Evolutionary conservation across 805 yeast species (phyloP), one percentile per base, ranked within the genome.

Genomic region (Candida patagonica): DNA sequence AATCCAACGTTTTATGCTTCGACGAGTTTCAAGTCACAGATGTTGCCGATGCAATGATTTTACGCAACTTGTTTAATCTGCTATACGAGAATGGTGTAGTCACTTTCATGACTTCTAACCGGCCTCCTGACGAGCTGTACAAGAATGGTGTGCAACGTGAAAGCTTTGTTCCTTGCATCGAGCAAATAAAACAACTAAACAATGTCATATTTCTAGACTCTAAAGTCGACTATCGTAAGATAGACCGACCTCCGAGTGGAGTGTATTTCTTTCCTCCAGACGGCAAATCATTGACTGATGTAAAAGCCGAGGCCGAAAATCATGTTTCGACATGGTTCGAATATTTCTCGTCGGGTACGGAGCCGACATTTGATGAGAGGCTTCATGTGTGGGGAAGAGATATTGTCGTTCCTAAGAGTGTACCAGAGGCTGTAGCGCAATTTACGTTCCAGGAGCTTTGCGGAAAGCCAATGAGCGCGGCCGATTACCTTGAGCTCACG

Each of bases 21-120:
- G 98, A 92, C 62, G 98, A 92, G 63, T 89, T 92, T 56, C 97
- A 92, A 62, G 98, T 92, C 31, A 86, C 95, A 1, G 98, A 92
- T 59, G 96, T 92, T 23, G 98, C 97, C 0, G 98, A 92, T 61
- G 98, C 98, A 2, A 92, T 92, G 97, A 68, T 92, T 25, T 67
- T 92, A 31, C 74, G 98, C 47, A 68, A 96, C 37, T 64, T 88
- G 29, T 55, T 85, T 30, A 73, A 76, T 52, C 60, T 76, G 27
- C 67, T 84, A n/a, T 62, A 88, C 42, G 97, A 97, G 1, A 80
- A 81, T 53, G 97, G 97, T 0, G 78, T 88, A 17, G 78, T 88
- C 1, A 63, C 92, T 7, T 88, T 92, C 66, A 88, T 95, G 21
- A 92, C 98, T 1, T 86, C 96, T 6, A 92, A 92, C 61, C 75